Evolutionary conservation across 2,329 filamentous ascomycete species (phyloP).

Genomic region (Clarireedia homoeocarpa): DNA sequence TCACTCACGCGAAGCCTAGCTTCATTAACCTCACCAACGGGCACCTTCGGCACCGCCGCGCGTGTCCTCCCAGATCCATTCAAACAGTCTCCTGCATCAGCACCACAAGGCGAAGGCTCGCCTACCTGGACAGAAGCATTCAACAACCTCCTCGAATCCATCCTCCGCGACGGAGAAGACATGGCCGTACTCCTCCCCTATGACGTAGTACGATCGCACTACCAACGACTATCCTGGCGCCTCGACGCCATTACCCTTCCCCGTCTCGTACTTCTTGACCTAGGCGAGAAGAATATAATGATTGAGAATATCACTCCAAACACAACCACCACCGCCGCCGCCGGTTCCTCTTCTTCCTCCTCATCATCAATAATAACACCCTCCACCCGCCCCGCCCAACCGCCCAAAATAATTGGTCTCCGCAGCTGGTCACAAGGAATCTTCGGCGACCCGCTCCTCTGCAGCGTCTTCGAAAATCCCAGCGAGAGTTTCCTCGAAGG

Average conservation of each 20-base stretch:
- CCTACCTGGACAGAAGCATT: conserved; percentile 50
- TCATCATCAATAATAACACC: conserved; percentile 2
- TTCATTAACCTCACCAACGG: conserved; percentile 22
- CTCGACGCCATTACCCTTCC: conserved; percentile 46
- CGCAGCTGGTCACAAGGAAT: conserved; percentile 50
- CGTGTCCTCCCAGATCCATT: conserved; percentile 21
- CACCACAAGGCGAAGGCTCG: conserved; percentile 21
- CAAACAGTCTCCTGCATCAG: conserved; percentile 2
- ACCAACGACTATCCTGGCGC: conserved; percentile 39
- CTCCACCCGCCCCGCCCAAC: conserved; percentile 5
- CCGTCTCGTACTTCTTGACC: conserved; percentile 47
- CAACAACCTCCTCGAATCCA: conserved; percentile 45
- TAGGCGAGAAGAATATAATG: conserved; percentile 42
- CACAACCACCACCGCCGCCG: too few relatives aligned
- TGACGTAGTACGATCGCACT: conserved; percentile 44
- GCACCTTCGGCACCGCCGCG: conserved; percentile 25
- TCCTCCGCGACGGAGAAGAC: conserved; percentile 53
- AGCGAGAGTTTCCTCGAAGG: conserved; percentile 40
- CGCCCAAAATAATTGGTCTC: conserved; percentile 39
- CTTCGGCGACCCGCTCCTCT: conserved; percentile 53
- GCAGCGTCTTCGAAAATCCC: conserved; percentile 39
- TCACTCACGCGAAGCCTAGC: conserved; percentile 23
- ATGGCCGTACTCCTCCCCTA: conserved; percentile 51
- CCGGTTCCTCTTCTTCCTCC: too few relatives aligned
- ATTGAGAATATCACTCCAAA: conserved; percentile 25